Base-by-base conservation (phyloP, 2,329 filamentous ascomycete genomes). In the Xylariaceae sp. region DNA sequence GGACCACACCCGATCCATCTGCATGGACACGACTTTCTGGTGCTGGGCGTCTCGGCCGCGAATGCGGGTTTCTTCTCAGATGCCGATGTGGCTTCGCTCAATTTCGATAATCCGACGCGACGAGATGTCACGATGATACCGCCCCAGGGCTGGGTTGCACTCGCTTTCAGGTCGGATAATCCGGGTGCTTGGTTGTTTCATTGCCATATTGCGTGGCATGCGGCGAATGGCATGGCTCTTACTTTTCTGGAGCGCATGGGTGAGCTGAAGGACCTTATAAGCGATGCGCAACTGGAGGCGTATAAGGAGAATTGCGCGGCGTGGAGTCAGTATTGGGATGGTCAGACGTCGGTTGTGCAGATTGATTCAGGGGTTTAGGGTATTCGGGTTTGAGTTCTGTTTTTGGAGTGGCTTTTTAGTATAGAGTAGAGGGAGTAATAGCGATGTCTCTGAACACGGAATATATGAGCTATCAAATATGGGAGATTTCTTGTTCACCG, bases 141-240 rank as follows among this genome's bases (percentile, higher is more conserved):
- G 0, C 59, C 61, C 1, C 62, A 62, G 7, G 78, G 77, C 0
- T 74, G 75, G 57, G 56, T 81, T 6, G 72, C 73, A 2, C 62
- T 81, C 9, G 76, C 71, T 0, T 80, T 77, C 58, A 55, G 69
- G 50, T 68, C 74, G 0, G 73, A 82, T 58, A 80, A 80, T 58
- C 77, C 77, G 0, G 78, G 77, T 12, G 65, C 66, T 15, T 75
- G 72, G 72, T 56, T 73, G 15, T 67, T 74, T 64, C 59, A 62
- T 15, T 36, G 33, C 33, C 33, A 36, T 9, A 36, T 36, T 15
- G 33, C 33, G 12, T 36, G 33, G 33, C 33, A 36, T 15, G 33
- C 5, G 12, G 3, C 12, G 12, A 15, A 15, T 36, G 33, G 33
- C 33, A 14, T 36, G 33, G 33, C 33, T 15, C 12, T 36, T 5